Percentiles rank a stretch among this genome's conserved stretches.
phyloP scores from a whole-genome alignment of 768 basidiomycete species.

The Coprinellus micaceus region DNA sequence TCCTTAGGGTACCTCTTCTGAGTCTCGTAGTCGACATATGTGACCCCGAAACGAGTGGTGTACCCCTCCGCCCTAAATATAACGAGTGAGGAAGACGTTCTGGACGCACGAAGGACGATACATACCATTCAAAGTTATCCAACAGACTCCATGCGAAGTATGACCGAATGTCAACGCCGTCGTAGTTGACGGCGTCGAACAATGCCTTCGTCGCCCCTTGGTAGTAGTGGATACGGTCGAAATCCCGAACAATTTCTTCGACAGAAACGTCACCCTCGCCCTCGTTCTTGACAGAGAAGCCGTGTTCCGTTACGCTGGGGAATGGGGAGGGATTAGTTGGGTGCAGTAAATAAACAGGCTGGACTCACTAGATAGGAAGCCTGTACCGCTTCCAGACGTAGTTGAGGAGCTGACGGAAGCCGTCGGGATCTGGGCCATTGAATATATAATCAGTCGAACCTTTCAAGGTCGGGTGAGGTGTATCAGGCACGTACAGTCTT shows the following conservation, averaged over 20 bases:
- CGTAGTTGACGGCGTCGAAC: constrained; percentile 54
- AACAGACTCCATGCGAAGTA: constrained; percentile 74
- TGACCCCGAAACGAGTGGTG: constrained; percentile 63
- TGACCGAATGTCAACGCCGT: constrained; percentile 57
- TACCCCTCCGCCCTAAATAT: constrained; percentile 59
- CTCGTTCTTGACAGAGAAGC: constrained; percentile 68
- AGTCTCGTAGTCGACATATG: constrained; percentile 68
- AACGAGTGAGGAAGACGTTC: neutral
- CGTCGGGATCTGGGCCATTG: constrained; percentile 56
- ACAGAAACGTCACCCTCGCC: constrained; percentile 52
- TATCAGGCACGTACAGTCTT: constrained; percentile 46
- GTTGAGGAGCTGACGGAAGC: constrained; percentile 66
- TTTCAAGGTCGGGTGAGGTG: neutral
- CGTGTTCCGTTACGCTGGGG: constrained; percentile 67
- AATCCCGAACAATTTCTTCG: constrained; percentile 52
- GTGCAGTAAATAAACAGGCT: neutral
- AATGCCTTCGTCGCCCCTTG: constrained; percentile 52
- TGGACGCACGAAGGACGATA: constrained; percentile 1
- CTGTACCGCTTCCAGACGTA: constrained; percentile 61
- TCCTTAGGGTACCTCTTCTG: constrained; percentile 65
- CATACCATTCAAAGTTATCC: constrained; percentile 68
- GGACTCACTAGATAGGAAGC: constrained; percentile 34
- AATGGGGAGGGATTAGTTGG: neutral
- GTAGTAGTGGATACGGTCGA: constrained; percentile 68
- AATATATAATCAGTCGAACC: neutral